Evolutionary conservation across 2,329 filamentous ascomycete genomes (phyloP).

Genomic region (Trichoderma oligosporum): DNA sequence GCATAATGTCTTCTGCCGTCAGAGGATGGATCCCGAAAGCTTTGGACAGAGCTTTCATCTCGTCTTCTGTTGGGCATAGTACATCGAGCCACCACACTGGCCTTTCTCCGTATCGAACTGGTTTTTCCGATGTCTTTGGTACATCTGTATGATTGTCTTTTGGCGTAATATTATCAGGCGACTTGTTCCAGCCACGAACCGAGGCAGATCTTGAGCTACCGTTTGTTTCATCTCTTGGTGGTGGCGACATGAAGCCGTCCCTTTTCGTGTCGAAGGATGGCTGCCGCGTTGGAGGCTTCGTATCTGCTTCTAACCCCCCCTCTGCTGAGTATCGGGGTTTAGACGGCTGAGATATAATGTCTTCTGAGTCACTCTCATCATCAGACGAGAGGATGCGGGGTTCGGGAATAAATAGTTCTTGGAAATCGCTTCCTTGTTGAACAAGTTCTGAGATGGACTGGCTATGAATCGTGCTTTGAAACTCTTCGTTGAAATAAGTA

Average conservation of each 20-base stretch:
- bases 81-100: slow-evolving; percentile 98
- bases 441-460: slow-evolving; percentile 91
- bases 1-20: slow-evolving; percentile 93
- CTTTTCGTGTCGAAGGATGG: slow-evolving; percentile 38
- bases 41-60: slow-evolving; percentile 92
- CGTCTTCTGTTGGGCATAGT: slow-evolving; percentile 81
- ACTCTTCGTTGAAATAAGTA: slow-evolving; percentile 98
- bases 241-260: slow-evolving; percentile 31
- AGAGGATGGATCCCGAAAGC: slow-evolving; percentile 94
- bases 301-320: slow-evolving; percentile 36
- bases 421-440: slow-evolving; percentile 78
- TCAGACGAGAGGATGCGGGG: slow-evolving; percentile 71
- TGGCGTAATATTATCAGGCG: slow-evolving; percentile 29
- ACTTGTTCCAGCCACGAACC: slow-evolving; percentile 42
- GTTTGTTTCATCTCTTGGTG: slow-evolving; percentile 23
- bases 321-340: slow-evolving; percentile 26
- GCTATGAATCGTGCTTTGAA: slow-evolving; percentile 92
- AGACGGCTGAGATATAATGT: slow-evolving; percentile 27
- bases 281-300: slow-evolving; percentile 45
- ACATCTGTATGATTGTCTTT: slow-evolving; percentile 23
- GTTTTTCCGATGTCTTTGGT: slow-evolving; percentile 35
- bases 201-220: slow-evolving; percentile 33
- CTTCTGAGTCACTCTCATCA: slow-evolving; percentile 60
- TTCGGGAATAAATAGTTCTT: slow-evolving; percentile 86
- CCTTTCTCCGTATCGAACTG: slow-evolving; percentile 67